phyloP scores from a whole-genome alignment of 169 alveolate genomes.

The Cryptosporidium sp. region DNA sequence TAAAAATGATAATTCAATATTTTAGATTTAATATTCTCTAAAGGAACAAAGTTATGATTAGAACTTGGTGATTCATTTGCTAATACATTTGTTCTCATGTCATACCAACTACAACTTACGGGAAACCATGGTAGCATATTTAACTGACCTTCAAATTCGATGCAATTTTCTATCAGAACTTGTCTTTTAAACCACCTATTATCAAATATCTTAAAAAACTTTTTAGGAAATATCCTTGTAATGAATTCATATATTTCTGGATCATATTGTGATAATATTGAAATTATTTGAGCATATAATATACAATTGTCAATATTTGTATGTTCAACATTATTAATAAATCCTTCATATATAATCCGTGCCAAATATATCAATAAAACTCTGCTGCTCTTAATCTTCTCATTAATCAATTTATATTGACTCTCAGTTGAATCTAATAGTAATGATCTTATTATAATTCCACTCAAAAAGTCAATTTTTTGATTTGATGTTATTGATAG shows the following conservation, averaged over 20 bases:
- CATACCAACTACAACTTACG: constrained; percentile 57
- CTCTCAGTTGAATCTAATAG: constrained; percentile 38
- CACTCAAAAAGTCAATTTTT: constrained; percentile 18
- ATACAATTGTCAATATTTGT: constrained; percentile 9
- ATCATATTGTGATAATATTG: constrained; percentile 63
- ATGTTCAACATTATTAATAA: not conserved
- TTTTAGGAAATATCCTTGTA: constrained; percentile 34
- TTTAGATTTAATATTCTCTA: not conserved
- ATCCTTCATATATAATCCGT: not conserved
- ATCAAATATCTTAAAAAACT: constrained; percentile 32
- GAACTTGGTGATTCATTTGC: not conserved
- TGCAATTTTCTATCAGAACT: not conserved
- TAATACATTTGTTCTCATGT: constrained; percentile 29
- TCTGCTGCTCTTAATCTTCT: not conserved
- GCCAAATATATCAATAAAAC: constrained; percentile 15
- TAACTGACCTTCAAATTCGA: not conserved
- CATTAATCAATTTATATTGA: not conserved
- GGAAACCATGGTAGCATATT: constrained; percentile 68
- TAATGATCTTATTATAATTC: constrained; percentile 38
- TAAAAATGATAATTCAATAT: not conserved
- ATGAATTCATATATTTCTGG: constrained; percentile 33
- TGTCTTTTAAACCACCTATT: constrained; percentile 30
- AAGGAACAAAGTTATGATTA: not conserved
- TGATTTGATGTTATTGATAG: constrained; percentile 10
- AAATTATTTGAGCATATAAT: constrained; percentile 56